Base-by-base conservation (phyloP, 306 rosid genomes). In the Cyclanthera cordifolia region DNA sequence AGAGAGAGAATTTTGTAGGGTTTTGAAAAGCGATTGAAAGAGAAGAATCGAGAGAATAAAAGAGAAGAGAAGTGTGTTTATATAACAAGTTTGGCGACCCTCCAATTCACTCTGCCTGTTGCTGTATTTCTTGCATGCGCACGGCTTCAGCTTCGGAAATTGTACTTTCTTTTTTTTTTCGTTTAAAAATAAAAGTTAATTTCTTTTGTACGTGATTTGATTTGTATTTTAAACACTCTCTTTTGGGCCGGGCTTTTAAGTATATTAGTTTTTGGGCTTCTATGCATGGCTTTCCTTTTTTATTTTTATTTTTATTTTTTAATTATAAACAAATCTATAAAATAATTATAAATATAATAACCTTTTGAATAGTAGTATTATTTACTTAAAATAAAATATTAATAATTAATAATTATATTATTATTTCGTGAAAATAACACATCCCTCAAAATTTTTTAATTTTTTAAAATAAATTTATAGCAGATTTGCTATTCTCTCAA, bases 61-160 rank as follows among this genome's bases (percentile, higher is more conserved):
- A 32, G 48, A 60, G 66, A n/a, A 16, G 24, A n/a, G 50, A 17
- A 34, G 52, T 20, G 51, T 20, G 51, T 41, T 43, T 64, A 64
- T 64, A 64, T 64, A 64, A 2, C 17, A 12, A 64, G 13, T 23
- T 64, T 41, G 34, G 19, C 20, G 53, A 43, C 19, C 20, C 52
- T 64, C 7, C 52, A 23, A 41, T 28, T 19, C 2, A 19, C 0
- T 39, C 0, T 3, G 28, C 13, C 2, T 39, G 2, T 59, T 39
- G 15, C 30, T 61, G 28, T 39, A 37, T 61, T 61, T 61, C 69
- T 41, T 61, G 69, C 70, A 64, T 64, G 70, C 52, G 21, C 28
- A 43, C 53, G 70, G 20, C 27, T 60, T 37, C n/a, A 5, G 27
- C 68, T 19, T 60, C 4, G 68, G 49, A 60, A 60, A 60, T 60